These are phyloP conservation scores for Phragmites australis DNA, from an alignment of 176 grass and related monocot genomes.

Conservation along the genomic window DNA sequence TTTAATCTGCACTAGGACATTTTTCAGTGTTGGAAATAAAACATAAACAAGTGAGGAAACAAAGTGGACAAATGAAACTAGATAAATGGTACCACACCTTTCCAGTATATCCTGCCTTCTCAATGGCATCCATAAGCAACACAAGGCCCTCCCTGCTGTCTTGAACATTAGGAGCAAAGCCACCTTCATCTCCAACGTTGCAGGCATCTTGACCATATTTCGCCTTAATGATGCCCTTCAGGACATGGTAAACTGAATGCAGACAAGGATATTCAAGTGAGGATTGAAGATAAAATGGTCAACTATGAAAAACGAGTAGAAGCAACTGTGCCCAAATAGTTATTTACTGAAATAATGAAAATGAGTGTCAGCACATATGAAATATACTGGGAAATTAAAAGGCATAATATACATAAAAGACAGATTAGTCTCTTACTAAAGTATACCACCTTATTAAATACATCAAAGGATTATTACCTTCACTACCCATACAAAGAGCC, in stretches of 20 bases:
- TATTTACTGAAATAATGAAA: neutral
- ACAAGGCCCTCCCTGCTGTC: constrained; percentile 96
- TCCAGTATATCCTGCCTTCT: constrained; percentile 91
- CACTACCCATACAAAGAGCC: constrained; percentile 78
- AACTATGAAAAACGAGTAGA: neutral
- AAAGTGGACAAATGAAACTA: neutral
- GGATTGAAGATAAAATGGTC: constrained; percentile 12
- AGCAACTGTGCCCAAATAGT: neutral
- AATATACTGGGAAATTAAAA: neutral
- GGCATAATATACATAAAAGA: neutral
- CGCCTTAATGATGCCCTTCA: constrained; percentile 97
- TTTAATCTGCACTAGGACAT: constrained; percentile 69
- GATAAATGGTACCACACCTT: constrained; percentile 45
- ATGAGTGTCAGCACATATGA: neutral
- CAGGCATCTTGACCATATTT: constrained; percentile 99
- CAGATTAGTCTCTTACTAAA: neutral
- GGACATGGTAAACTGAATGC: constrained; percentile 73
- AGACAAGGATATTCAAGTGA: constrained; percentile 3
- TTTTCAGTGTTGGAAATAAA: constrained; percentile 8
- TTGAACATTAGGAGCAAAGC: constrained; percentile 99
- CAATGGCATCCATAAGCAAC: constrained; percentile 95
- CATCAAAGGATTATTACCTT: constrained; percentile 58
- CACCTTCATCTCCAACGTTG: constrained; percentile 97
- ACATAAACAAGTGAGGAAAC: neutral
- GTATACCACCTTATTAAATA: neutral